phyloP scores from a whole-genome alignment of 164 flowering plant species.

The Liriodendron chinense region DNA sequence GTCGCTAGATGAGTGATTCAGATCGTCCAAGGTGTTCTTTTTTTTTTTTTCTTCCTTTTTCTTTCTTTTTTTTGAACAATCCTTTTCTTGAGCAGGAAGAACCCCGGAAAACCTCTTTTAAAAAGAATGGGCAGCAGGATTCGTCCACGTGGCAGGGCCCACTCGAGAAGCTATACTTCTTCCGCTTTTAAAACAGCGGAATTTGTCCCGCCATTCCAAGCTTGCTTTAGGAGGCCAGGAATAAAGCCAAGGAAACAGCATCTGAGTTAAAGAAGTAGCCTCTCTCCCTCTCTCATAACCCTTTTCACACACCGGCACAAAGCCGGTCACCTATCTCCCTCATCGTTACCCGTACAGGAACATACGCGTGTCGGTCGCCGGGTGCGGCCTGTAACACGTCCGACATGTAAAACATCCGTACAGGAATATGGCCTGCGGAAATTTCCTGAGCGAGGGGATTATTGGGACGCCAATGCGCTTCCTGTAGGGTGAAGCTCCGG shows the following conservation, averaged over 20 bases:
- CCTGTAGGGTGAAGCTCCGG: too few relatives aligned
- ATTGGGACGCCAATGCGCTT: not conserved
- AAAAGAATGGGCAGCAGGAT: conserved; percentile 9
- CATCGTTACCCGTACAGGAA: conserved; percentile 1
- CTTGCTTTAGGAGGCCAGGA: conserved; percentile 24
- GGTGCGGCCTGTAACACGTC: conserved; percentile 2
- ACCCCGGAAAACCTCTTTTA: conserved; percentile 26
- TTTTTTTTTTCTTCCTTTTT: not conserved
- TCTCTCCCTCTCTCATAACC: not conserved
- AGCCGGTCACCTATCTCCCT: conserved; percentile 7
- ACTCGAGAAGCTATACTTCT: too few relatives aligned
- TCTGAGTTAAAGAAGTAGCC: conserved; percentile 10
- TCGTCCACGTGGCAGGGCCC: conserved; percentile 17
- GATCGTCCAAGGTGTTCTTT: too few relatives aligned
- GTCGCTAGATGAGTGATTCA: too few relatives aligned
- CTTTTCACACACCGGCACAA: not conserved
- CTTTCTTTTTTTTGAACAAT: conserved; percentile 33
- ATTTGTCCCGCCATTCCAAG: conserved; percentile 21
- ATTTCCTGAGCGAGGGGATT: not conserved
- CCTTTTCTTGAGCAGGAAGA: conserved; percentile 70
- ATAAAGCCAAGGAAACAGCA: conserved; percentile 12
- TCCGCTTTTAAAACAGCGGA: not conserved
- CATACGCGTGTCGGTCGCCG: conserved; percentile 9
- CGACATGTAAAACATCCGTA: conserved; percentile 10
- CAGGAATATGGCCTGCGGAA: not conserved